A percentile compares a stretch with the other conserved stretches of the same genome.
phyloP scores from a whole-genome alignment of 2,329 filamentous ascomycete genomes.

The Xylariaceae sp. region DNA sequence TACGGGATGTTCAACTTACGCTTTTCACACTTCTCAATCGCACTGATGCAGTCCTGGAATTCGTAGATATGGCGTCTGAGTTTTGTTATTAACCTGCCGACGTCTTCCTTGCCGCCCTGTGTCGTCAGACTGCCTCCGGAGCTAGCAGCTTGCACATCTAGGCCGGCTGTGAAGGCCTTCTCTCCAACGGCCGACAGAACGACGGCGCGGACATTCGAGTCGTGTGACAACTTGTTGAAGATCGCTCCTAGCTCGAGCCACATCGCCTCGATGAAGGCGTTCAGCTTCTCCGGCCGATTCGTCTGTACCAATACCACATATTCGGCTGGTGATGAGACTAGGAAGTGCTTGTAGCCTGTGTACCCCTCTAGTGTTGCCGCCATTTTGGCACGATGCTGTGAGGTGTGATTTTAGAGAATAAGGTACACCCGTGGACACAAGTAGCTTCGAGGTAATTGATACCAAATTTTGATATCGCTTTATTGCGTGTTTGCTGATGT shows the following conservation, averaged over 20 bases:
- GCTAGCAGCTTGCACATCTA: conserved; percentile 74
- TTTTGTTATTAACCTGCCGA: conserved; percentile 58
- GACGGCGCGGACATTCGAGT: conserved; percentile 70
- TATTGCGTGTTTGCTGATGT: too few species aligned
- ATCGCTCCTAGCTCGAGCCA: conserved; percentile 76
- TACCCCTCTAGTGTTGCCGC: conserved; percentile 34
- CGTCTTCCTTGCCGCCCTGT: conserved; percentile 41
- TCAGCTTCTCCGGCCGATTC: conserved; percentile 81
- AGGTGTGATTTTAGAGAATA: too few species aligned
- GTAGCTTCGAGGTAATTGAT: too few species aligned
- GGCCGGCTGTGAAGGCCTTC: conserved; percentile 77
- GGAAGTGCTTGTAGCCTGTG: conserved; percentile 61
- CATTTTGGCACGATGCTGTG: conserved; percentile 3
- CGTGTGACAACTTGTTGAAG: conserved; percentile 68
- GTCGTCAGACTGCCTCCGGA: conserved; percentile 44
- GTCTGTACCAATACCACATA: conserved; percentile 90
- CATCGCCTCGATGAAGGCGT: conserved; percentile 80
- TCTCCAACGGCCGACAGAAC: conserved; percentile 78
- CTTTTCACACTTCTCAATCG: conserved; percentile 85
- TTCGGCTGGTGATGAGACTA: conserved; percentile 65
- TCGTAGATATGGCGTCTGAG: conserved; percentile 68
- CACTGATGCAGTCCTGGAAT: conserved; percentile 75
- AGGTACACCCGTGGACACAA: too few species aligned
- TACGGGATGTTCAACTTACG: conserved; percentile 44
- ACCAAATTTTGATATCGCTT: too few species aligned